Base-by-base conservation (phyloP, 106 monocot species). In the Ottelia alismoides region DNA sequence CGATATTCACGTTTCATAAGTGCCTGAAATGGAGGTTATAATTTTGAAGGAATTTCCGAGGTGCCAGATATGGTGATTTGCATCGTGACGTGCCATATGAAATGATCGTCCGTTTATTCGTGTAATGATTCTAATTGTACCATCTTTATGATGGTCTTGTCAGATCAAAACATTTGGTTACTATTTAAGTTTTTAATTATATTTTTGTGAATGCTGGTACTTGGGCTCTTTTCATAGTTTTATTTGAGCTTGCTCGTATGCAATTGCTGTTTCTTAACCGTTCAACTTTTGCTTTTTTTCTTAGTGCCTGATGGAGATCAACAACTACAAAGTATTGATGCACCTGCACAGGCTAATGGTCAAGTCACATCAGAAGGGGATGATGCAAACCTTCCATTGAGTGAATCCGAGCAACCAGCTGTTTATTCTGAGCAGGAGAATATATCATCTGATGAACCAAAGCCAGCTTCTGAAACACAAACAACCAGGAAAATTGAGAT, bases 401-500 rank as follows among this genome's bases (percentile, higher is more conserved):
- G 29, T 18, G 47, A 18, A 47, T 1, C 0, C 19, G 28, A 48
- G 55, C 18, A 55, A 29, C 40, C 20, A 17, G 27, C 45, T 7
- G 7, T 17, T 21, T 28, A 47, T 43, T 27, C 64, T 53, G 40
- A 53, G 29, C 55, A 55, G 20, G 54, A 6, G 2, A 22, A 44
- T 0, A n/a, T 7, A 0, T 54, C 53, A 22, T 20, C 30, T 56
- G 19, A 32, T n/a, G 53, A 25, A 1, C 44, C 53, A 25, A 32
- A 49, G 22, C 5, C 11, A 21, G 28, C 1, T 17, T 22, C 51
- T 3, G 62, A 51, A 18, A 0, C 17, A 20, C 49, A 16, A 3
- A 4, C 29, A 4, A 28, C 65, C 26, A 25, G 65, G 9, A 65
- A 56, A 48, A 65, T 65, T 28, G 56, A 56, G 56, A 47, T 65